phyloP scores from a whole-genome alignment of 176 grass and related monocot species.

The Eremochloa ophiuroides region DNA sequence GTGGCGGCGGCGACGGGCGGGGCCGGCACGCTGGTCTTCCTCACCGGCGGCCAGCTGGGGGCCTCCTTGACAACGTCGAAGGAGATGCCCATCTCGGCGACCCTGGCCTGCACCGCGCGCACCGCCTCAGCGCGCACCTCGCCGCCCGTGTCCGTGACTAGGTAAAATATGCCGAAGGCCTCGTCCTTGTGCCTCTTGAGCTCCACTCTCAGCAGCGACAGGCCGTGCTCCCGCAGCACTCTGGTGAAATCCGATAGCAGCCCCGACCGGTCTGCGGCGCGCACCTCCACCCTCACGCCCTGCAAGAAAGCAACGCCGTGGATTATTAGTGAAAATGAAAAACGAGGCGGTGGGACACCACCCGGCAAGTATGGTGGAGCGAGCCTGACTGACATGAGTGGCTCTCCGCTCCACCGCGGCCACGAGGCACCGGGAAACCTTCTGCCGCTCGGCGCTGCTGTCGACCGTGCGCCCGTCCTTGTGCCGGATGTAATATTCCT shows the following conservation, averaged over 20 bases:
- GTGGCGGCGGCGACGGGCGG: neutral
- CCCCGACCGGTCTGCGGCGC: slow-evolving; percentile 37
- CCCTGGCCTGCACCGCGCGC: slow-evolving; percentile 33
- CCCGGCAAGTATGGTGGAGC: too few relatives aligned
- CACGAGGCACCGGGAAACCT: slow-evolving; percentile 59
- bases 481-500: slow-evolving; percentile 84
- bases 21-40: slow-evolving; percentile 12
- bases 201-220: slow-evolving; percentile 41
- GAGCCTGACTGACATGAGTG: slow-evolving; percentile 43
- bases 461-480: slow-evolving; percentile 65
- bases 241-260: slow-evolving; percentile 60
- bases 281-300: slow-evolving; percentile 53
- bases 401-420: slow-evolving; percentile 64
- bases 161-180: slow-evolving; percentile 41
- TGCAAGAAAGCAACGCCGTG: slow-evolving; percentile 9
- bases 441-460: slow-evolving; percentile 50
- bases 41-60: slow-evolving; percentile 33
- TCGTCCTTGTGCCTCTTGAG: slow-evolving; percentile 45
- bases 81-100: slow-evolving; percentile 29
- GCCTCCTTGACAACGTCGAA: slow-evolving; percentile 29
- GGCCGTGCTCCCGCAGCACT: slow-evolving; percentile 50
- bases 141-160: slow-evolving; percentile 47
- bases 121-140: slow-evolving; percentile 42
- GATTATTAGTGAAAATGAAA: slow-evolving; percentile 9
- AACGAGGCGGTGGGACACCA: neutral